Evolutionary conservation across 371 early-diverging fungal species (phyloP).

Genomic region (Syncephalastrum monosporum): DNA sequence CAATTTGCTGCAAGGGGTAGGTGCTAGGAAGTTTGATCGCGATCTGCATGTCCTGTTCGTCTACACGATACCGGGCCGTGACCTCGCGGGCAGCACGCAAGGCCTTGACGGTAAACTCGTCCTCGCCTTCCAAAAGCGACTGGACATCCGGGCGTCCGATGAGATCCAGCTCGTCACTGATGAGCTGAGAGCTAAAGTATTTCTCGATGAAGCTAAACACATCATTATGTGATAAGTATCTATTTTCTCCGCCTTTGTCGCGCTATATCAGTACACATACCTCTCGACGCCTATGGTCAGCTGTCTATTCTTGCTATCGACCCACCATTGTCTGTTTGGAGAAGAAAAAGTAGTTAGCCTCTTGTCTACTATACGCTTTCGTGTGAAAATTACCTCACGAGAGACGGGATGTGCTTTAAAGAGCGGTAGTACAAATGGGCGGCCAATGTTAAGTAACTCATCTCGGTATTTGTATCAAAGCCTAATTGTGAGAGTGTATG

Average conservation of each 20-base stretch:
- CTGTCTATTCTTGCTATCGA: conserved; percentile 79
- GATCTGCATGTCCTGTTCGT: conserved; percentile 87
- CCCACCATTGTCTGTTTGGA: conserved; percentile 68
- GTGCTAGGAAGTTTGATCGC: conserved; percentile 74
- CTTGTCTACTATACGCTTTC: neutral
- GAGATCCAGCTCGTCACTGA: conserved; percentile 60
- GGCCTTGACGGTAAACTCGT: conserved; percentile 69
- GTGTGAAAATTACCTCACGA: conserved; percentile 54
- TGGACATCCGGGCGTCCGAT: conserved; percentile 51
- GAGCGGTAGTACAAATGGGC: conserved; percentile 74
- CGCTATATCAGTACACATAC: conserved; percentile 22
- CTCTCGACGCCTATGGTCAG: conserved; percentile 70
- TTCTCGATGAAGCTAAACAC: conserved; percentile 67
- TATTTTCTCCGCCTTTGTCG: neutral
- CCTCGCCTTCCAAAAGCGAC: conserved; percentile 46
- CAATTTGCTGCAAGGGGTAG: conserved; percentile 83
- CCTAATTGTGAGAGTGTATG: conserved; percentile 17
- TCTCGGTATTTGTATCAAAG: conserved; percentile 52
- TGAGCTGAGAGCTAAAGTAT: conserved; percentile 67
- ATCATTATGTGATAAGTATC: too few relatives aligned
- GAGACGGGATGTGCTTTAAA: conserved; percentile 67
- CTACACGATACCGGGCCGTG: conserved; percentile 76
- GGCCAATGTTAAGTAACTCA: conserved; percentile 65
- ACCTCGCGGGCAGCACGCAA: conserved; percentile 71
- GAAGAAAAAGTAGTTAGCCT: too few relatives aligned